These are phyloP conservation scores for Ogataea methanolica DNA, from an alignment of 805 yeast species.

Conservation along the genomic window DNA sequence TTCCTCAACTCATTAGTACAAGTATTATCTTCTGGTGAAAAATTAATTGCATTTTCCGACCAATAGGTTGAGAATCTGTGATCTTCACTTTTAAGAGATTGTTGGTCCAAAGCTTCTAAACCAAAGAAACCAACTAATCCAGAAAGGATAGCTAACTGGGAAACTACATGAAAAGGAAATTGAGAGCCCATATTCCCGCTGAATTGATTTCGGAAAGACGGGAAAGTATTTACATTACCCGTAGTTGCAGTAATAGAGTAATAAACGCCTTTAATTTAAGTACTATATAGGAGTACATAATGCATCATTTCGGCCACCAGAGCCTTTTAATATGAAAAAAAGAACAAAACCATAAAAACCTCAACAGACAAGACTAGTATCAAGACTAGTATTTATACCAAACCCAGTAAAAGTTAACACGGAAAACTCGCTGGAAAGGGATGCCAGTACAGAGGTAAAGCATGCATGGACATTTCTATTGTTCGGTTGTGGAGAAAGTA, in stretches of 20 bases:
- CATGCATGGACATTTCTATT: no score
- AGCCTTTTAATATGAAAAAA: no score
- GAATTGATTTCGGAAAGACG: constrained; percentile 61
- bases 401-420: no score
- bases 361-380: no score
- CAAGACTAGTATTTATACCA: no score
- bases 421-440: no score
- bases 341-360: no score
- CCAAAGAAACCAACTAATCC: constrained; percentile 65
- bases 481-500: no score
- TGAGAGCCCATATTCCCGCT: constrained; percentile 60
- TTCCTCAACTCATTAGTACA: constrained; percentile 16
- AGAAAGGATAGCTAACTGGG: constrained; percentile 69
- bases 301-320: constrained; percentile 88
- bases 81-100: constrained; percentile 77
- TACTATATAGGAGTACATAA: constrained; percentile 82
- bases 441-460: no score
- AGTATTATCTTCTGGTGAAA: constrained; percentile 33
- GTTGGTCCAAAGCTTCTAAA: constrained; percentile 80
- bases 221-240: constrained; percentile 92
- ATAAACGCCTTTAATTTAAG: constrained; percentile 85
- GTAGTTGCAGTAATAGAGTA: constrained; percentile 89
- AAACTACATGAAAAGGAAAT: constrained; percentile 79
- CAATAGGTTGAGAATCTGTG: constrained; percentile 63
- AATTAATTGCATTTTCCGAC: constrained; percentile 64